Percentiles rank a stretch among this genome's conserved stretches.
Evolutionary conservation across 129 eudicot species (phyloP).

Genomic region (Chrysanthemum lavandulifolium): DNA sequence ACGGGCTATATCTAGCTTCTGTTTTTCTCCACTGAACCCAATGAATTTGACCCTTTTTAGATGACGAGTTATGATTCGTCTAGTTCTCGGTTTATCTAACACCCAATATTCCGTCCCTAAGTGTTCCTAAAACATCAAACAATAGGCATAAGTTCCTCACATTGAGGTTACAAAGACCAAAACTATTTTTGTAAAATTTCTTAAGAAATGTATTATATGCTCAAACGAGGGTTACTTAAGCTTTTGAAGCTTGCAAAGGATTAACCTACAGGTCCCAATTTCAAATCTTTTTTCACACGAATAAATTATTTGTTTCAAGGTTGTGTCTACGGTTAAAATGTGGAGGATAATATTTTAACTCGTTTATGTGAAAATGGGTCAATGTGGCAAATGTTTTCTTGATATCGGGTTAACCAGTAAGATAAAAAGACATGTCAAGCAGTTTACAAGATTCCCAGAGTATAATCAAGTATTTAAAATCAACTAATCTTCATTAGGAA

Average conservation of each 20-base stretch:
- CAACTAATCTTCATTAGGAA: no score
- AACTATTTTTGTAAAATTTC: neutral
- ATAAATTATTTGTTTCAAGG: neutral
- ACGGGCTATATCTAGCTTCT: neutral
- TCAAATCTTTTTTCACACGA: neutral
- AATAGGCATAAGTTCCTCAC: neutral
- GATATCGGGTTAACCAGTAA: no score
- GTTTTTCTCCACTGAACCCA: constrained; percentile 9
- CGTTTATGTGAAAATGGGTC: no score
- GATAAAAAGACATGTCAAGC: no score
- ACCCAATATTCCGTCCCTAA: neutral
- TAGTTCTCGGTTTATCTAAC: neutral
- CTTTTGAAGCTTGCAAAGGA: neutral
- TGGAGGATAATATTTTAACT: no score
- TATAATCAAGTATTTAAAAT: no score
- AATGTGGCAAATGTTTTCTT: no score
- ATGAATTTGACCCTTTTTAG: constrained; percentile 5
- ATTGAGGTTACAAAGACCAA: neutral
- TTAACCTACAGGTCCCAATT: no score
- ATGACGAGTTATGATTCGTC: neutral
- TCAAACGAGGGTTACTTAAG: neutral
- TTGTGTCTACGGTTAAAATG: neutral
- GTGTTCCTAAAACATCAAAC: constrained; percentile 3
- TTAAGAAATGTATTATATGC: neutral
- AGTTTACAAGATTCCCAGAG: no score